Evolutionary conservation across 2,329 filamentous ascomycete genomes (phyloP).

Genomic region (Fusarium pseudocircinatum): DNA sequence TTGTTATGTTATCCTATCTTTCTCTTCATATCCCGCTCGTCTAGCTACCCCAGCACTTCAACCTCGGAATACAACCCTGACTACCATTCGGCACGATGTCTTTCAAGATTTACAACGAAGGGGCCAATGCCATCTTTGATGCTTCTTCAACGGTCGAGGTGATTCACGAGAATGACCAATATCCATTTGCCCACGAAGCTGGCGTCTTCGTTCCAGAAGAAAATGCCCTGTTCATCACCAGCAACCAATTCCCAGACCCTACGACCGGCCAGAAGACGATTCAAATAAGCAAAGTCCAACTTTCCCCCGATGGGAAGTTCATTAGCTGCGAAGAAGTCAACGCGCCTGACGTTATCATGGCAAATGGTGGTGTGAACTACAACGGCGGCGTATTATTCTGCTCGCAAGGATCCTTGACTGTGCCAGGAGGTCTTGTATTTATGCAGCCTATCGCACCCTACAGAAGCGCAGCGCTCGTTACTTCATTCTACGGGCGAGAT

Average conservation of each 20-base stretch:
- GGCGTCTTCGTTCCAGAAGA: constrained; percentile 47
- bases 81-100: background rate
- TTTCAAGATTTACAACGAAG: constrained; percentile 24
- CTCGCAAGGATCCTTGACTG: constrained; percentile 48
- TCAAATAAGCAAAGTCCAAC: constrained; percentile 43
- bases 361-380: constrained; percentile 61
- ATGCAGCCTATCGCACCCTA: constrained; percentile 49
- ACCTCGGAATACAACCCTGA: background rate
- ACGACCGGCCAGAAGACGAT: constrained; percentile 40
- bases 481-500: constrained; percentile 53
- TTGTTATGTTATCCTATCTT: background rate
- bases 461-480: constrained; percentile 44
- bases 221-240: constrained; percentile 48
- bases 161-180: constrained; percentile 49
- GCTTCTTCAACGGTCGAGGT: constrained; percentile 48
- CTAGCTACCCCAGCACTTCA: background rate
- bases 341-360: constrained; percentile 51
- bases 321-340: constrained; percentile 48
- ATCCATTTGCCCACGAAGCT: constrained; percentile 62
- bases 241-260: constrained; percentile 44
- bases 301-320: constrained; percentile 21
- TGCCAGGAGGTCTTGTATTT: constrained; percentile 43
- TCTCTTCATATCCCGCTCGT: background rate
- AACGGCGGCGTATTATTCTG: constrained; percentile 53
- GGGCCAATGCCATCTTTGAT: constrained; percentile 46